Conservation (phyloP, 176 grass and related monocot species). For the Avena eriantha region DNA sequence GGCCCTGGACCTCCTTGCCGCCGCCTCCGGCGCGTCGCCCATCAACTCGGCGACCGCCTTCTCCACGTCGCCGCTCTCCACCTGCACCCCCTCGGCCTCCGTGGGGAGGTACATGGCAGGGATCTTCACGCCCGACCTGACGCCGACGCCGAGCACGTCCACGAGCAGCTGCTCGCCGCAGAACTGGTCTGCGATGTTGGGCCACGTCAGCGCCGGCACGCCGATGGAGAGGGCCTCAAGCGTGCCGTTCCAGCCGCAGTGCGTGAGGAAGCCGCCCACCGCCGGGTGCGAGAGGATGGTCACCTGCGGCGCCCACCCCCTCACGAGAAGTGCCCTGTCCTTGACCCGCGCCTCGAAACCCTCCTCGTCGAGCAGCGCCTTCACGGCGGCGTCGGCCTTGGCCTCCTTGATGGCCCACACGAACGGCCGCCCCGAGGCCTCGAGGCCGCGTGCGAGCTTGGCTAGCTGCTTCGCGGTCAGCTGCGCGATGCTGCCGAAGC, state of each 20-base stretch:
- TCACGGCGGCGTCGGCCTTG: conserved; percentile 36
- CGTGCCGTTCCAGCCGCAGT: conserved; percentile 73
- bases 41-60: conserved; percentile 45
- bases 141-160: conserved; percentile 59
- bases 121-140: conserved; percentile 48
- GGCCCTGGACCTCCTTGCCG: conserved; percentile 37
- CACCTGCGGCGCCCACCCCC: conserved; percentile 65
- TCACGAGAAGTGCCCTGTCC: conserved; percentile 55
- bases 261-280: conserved; percentile 58
- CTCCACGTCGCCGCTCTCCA: conserved; percentile 41
- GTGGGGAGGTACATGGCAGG: conserved; percentile 21
- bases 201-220: conserved; percentile 69
- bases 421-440: conserved; percentile 53
- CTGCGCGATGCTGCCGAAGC: conserved; percentile 54
- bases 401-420: conserved; percentile 65
- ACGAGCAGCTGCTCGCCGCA: conserved; percentile 61
- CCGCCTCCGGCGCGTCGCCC: conserved; percentile 33
- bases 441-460: conserved; percentile 49
- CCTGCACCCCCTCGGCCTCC: conserved; percentile 34
- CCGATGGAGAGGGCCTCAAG: conserved; percentile 55
- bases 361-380: conserved; percentile 43
- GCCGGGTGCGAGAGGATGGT: conserved; percentile 58
- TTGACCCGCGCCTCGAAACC: conserved; percentile 56
- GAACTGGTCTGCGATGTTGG: conserved; percentile 59
- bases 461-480: conserved; percentile 38